These are phyloP conservation scores for Eucalyptus melliodora DNA, from an alignment of 345 rosid genomes.

Conservation along the genomic window DNA sequence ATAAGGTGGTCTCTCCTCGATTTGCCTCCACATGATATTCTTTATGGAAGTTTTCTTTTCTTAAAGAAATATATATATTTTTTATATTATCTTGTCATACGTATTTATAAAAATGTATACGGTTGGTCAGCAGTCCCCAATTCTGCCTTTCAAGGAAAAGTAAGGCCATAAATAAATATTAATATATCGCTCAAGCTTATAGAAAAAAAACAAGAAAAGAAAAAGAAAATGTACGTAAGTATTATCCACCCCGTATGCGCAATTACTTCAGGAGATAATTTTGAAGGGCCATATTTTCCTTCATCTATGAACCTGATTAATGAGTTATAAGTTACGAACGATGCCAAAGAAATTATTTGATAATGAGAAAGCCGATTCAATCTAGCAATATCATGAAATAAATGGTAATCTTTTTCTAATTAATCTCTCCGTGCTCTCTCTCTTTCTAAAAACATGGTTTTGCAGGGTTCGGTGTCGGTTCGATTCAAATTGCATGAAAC, in stretches of 20 bases:
- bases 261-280: background rate
- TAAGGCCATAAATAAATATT: background rate
- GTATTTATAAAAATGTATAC: background rate
- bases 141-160: background rate
- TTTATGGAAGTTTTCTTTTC: background rate
- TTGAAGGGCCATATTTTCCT: background rate
- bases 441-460: background rate
- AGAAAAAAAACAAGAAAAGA: background rate
- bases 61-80: background rate
- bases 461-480: background rate
- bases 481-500: background rate
- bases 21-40: background rate
- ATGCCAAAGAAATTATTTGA: background rate
- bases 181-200: background rate
- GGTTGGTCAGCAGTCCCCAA: background rate
- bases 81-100: background rate
- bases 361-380: background rate
- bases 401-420: background rate
- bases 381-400: background rate
- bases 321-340: background rate
- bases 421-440: background rate
- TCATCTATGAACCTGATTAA: background rate
- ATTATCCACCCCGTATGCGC: background rate
- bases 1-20: background rate
- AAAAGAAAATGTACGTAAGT: background rate